These are phyloP conservation scores for Colletotrichum sp. DNA, from an alignment of 2,329 filamentous ascomycete species.

Conservation along the genomic window DNA sequence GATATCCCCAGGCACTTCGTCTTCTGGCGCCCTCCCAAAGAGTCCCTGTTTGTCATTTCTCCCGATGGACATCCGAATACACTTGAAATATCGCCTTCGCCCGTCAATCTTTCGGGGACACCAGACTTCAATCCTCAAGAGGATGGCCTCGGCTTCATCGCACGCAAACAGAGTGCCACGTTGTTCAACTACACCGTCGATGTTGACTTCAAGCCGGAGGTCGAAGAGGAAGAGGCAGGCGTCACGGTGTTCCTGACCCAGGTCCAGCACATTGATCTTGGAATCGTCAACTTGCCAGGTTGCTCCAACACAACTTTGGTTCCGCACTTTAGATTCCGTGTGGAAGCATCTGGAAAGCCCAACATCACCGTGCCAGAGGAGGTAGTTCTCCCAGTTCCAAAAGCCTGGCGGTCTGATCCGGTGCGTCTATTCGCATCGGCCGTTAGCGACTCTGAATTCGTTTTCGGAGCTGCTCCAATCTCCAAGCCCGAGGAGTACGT, in stretches of 20 bases:
- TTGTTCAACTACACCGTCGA: slow-evolving; percentile 56
- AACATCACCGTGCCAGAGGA: slow-evolving; percentile 34
- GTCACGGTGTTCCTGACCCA: slow-evolving; percentile 58
- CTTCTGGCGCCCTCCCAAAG: slow-evolving; percentile 49
- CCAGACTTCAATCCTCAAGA: slow-evolving; percentile 47
- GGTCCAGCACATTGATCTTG: slow-evolving; percentile 55
- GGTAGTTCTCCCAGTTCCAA: slow-evolving; percentile 41
- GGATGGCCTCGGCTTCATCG: slow-evolving; percentile 48
- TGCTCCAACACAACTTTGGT: slow-evolving; percentile 21
- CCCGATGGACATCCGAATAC: slow-evolving; percentile 41
- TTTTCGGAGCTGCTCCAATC: slow-evolving; percentile 39
- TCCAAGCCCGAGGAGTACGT: neutral
- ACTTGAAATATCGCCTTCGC: slow-evolving; percentile 23
- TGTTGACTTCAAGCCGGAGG: slow-evolving; percentile 44
- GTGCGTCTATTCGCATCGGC: slow-evolving; percentile 47
- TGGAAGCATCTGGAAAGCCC: slow-evolving; percentile 40
- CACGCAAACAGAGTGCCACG: slow-evolving; percentile 58
- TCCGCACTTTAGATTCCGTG: slow-evolving; percentile 49
- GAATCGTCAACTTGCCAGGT: slow-evolving; percentile 36
- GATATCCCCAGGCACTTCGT: slow-evolving; percentile 48
- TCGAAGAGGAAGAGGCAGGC: slow-evolving; percentile 53
- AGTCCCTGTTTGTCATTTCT: slow-evolving; percentile 40
- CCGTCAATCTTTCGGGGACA: slow-evolving; percentile 23
- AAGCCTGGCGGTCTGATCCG: slow-evolving; percentile 34
- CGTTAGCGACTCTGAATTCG: slow-evolving; percentile 49